Percentiles rank a stretch among this genome's conserved stretches.
Conservation (phyloP, 2,329 filamentous ascomycete genomes). For the Nothophaeocryptopus gaeumannii region DNA sequence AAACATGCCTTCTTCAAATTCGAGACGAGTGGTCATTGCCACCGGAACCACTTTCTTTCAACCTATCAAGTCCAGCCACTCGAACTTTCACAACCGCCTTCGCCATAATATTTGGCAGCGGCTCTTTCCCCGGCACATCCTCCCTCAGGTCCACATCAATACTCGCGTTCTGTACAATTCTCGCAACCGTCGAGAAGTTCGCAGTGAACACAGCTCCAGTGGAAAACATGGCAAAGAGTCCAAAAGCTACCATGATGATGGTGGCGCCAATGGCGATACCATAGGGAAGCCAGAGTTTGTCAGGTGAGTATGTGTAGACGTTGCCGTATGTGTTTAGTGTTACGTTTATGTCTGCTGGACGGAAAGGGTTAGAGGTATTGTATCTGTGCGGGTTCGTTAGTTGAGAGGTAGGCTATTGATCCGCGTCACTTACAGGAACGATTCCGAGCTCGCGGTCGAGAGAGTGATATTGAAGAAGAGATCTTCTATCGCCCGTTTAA, state of each 20-base stretch:
- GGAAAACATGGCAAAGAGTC: constrained; percentile 8
- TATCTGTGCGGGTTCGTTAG: neutral
- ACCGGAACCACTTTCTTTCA: too few relatives aligned
- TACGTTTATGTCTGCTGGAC: constrained; percentile 7
- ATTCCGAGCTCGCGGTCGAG: constrained; percentile 14
- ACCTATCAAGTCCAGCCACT: too few relatives aligned
- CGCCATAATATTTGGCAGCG: constrained; percentile 9
- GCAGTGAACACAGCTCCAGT: constrained; percentile 20
- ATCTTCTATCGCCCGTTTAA: constrained; percentile 9
- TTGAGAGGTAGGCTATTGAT: neutral
- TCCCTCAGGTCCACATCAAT: constrained; percentile 12
- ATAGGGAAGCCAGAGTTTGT: constrained; percentile 21
- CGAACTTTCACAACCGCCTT: neutral
- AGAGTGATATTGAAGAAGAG: constrained; percentile 23
- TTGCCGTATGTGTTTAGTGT: constrained; percentile 13
- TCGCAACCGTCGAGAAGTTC: constrained; percentile 22
- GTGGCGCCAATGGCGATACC: constrained; percentile 15
- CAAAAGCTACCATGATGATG: constrained; percentile 12
- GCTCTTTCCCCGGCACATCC: constrained; percentile 11
- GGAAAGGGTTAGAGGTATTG: constrained; percentile 7
- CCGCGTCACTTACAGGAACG: constrained; percentile 1
- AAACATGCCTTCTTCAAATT: too few relatives aligned
- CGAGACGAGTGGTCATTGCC: too few relatives aligned
- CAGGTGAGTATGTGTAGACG: constrained; percentile 16
- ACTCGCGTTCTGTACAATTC: constrained; percentile 9